Conservation (phyloP, 2,329 filamentous ascomycete species). For the Botrytis cinerea region DNA sequence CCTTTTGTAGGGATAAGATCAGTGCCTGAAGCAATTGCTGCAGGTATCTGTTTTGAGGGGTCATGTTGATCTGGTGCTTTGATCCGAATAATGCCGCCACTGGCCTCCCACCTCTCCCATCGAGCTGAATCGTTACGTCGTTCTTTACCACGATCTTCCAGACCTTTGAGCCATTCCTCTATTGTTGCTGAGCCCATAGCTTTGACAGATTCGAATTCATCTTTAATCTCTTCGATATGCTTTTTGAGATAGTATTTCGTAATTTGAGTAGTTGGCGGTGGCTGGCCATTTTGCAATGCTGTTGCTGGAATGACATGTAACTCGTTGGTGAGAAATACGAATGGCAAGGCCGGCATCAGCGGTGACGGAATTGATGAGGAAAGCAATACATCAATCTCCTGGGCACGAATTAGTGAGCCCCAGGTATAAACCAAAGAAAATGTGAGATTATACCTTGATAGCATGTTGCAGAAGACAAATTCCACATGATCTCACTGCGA, state of each 20-base stretch:
- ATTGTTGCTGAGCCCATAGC: conserved; percentile 66
- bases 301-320: conserved; percentile 60
- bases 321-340: conserved; percentile 63
- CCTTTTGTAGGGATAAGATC: conserved; percentile 3
- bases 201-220: conserved; percentile 64
- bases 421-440: conserved; percentile 23
- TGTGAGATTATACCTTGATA: conserved; percentile 59
- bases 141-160: conserved; percentile 63
- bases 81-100: conserved; percentile 35
- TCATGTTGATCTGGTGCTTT: conserved; percentile 26
- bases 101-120: conserved; percentile 72
- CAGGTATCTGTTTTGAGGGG: conserved; percentile 19
- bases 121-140: conserved; percentile 62
- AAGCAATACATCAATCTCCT: conserved; percentile 72
- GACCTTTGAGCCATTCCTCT: conserved; percentile 79
- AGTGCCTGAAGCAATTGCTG: background rate
- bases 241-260: conserved; percentile 66
- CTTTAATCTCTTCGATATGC: conserved; percentile 63
- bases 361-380: conserved; percentile 60
- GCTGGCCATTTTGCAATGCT: conserved; percentile 54
- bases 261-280: conserved; percentile 51
- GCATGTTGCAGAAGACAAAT: conserved; percentile 61
- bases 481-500: conserved; percentile 66
- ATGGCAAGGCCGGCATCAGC: conserved; percentile 69
- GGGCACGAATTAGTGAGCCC: conserved; percentile 36